Conservation (phyloP, 768 basidiomycete genomes). For the Mrakia gelida region DNA sequence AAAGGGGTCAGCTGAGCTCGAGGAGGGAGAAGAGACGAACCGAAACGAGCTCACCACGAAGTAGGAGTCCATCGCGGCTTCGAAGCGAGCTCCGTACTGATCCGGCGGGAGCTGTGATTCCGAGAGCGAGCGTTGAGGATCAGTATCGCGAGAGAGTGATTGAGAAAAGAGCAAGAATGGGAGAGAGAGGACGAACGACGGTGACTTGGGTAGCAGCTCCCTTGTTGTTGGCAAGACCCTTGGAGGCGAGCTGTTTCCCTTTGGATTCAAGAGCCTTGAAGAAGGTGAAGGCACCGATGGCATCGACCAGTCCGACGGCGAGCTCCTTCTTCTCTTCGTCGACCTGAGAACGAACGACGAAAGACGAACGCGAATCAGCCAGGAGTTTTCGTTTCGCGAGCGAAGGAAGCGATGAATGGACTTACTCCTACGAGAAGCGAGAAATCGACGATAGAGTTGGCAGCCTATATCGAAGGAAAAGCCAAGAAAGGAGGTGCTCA, state of each 20-base stretch:
- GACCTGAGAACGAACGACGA: background rate
- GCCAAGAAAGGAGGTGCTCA: background rate
- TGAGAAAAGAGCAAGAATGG: background rate
- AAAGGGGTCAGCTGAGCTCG: background rate
- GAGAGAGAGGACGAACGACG: slow-evolving; percentile 11
- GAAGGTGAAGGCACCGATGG: slow-evolving; percentile 77
- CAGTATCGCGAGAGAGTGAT: background rate
- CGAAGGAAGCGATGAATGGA: background rate
- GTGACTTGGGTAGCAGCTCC: slow-evolving; percentile 11
- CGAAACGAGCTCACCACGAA: background rate
- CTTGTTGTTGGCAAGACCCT: slow-evolving; percentile 15
- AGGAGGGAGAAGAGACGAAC: background rate
- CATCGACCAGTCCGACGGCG: slow-evolving; percentile 75
- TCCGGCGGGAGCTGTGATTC: slow-evolving; percentile 17
- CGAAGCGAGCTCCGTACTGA: slow-evolving; percentile 24
- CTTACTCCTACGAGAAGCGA: slow-evolving; percentile 52
- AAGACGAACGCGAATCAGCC: background rate
- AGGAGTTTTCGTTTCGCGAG: background rate
- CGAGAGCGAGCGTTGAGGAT: background rate
- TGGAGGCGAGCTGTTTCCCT: slow-evolving; percentile 65
- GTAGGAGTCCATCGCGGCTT: slow-evolving; percentile 24
- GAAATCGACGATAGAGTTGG: slow-evolving; percentile 81
- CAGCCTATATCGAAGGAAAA: slow-evolving; percentile 41
- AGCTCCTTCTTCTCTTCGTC: slow-evolving; percentile 64
- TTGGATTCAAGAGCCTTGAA: slow-evolving; percentile 83